Conservation (phyloP, 1,139 yeast species). For the Blastobotrys capitulatus region DNA sequence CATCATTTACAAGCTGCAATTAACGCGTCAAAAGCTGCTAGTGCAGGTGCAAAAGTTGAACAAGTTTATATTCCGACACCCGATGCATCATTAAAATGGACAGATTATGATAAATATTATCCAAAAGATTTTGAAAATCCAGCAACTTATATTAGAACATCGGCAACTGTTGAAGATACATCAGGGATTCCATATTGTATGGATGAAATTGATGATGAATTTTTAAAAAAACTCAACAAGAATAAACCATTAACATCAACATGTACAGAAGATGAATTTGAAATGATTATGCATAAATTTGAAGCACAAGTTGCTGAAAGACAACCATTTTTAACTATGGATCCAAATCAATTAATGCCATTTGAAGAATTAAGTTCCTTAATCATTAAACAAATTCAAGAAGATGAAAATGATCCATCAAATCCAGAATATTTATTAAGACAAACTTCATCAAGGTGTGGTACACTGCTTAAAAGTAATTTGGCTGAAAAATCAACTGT, state of each 20-base stretch:
- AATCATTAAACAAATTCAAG: slow-evolving; percentile 25
- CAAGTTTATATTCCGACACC: slow-evolving; percentile 94
- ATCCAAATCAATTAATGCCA: slow-evolving; percentile 68
- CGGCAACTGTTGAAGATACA: slow-evolving; percentile 94
- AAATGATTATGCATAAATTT: slow-evolving; percentile 64
- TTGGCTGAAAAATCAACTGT: slow-evolving; percentile 29
- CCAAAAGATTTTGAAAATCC: slow-evolving; percentile 65
- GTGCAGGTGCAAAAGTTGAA: slow-evolving; percentile 47
- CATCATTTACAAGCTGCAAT: slow-evolving; percentile 92
- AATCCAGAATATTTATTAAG: slow-evolving; percentile 32
- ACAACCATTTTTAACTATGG: slow-evolving; percentile 86
- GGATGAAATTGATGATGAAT: slow-evolving; percentile 84
- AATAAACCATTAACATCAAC: slow-evolving; percentile 17
- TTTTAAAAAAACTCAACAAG: slow-evolving; percentile 43
- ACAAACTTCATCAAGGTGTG: slow-evolving; percentile 15
- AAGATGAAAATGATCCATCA: slow-evolving; percentile 32
- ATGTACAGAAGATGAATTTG: slow-evolving; percentile 71
- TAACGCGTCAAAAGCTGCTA: slow-evolving; percentile 65
- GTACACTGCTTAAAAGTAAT: slow-evolving; percentile 12
- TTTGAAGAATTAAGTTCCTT: slow-evolving; percentile 55
- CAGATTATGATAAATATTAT: slow-evolving; percentile 68
- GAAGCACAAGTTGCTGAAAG: slow-evolving; percentile 70
- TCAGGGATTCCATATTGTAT: slow-evolving; percentile 80
- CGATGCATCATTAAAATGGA: slow-evolving; percentile 82
- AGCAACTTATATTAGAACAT: slow-evolving; percentile 73